Conservation (phyloP, 2,329 filamentous ascomycete species). For the Alternaria arbusti region DNA sequence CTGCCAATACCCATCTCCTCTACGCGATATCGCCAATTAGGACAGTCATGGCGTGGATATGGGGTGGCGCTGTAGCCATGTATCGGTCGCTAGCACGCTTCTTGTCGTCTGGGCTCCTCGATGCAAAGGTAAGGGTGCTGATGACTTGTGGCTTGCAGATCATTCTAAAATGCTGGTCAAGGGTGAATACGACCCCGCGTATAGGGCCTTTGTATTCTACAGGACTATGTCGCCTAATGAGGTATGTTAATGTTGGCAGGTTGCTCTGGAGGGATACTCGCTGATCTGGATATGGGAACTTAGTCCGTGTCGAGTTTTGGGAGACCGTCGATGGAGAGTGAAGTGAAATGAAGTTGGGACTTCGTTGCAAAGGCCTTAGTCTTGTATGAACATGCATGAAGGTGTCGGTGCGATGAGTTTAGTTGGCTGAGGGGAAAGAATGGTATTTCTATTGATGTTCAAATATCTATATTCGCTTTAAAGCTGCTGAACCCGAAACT, state of each 20-base stretch:
- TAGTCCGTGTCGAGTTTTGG: slow-evolving; percentile 6
- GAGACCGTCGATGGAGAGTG: neutral
- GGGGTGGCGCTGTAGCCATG: neutral
- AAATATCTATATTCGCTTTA: neutral
- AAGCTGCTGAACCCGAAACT: neutral
- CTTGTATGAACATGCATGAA: neutral
- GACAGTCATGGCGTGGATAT: neutral
- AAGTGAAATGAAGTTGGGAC: neutral
- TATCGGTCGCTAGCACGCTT: neutral
- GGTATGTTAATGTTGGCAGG: neutral
- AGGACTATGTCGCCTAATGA: neutral
- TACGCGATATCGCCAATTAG: neutral
- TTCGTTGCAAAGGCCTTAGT: neutral
- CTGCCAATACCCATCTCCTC: neutral
- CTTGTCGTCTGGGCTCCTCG: neutral
- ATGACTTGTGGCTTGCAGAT: neutral
- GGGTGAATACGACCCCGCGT: neutral
- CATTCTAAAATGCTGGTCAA: neutral
- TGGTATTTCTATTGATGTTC: neutral
- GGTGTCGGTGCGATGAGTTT: no score
- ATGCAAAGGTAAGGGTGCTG: neutral
- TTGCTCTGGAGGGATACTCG: neutral
- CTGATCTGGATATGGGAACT: neutral
- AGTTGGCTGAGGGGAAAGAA: no score
- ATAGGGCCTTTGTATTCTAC: neutral